Percentiles rank a stretch among this genome's conserved stretches.
Evolutionary conservation across 1,139 yeast genomes (phyloP).

Genomic region (Yamadazyma mexicana): DNA sequence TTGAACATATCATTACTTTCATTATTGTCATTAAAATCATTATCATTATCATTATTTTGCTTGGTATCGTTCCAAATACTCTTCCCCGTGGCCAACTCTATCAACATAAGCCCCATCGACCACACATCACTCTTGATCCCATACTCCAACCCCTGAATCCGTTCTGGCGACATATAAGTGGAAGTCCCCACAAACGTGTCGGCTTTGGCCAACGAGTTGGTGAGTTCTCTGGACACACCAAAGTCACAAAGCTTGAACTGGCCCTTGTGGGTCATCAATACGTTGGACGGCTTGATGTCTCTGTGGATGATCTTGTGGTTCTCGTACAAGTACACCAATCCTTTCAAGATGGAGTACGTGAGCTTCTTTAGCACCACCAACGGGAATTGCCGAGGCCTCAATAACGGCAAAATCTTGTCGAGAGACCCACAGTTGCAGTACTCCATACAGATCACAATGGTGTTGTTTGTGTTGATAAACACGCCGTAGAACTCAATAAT

Average conservation of each 20-base stretch:
- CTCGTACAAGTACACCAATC: slow-evolving; percentile 76
- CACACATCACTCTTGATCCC: slow-evolving; percentile 94
- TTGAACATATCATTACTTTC: slow-evolving; percentile 6
- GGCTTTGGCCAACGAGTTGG: slow-evolving; percentile 80
- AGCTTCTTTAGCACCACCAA: slow-evolving; percentile 71
- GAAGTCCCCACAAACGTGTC: slow-evolving; percentile 98
- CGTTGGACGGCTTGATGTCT: slow-evolving; percentile 78
- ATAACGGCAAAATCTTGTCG: slow-evolving; percentile 70
- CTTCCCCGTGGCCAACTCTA: slow-evolving; percentile 83
- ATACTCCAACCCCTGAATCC: slow-evolving; percentile 92
- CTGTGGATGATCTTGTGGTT: slow-evolving; percentile 88
- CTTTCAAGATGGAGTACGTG: slow-evolving; percentile 74
- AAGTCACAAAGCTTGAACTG: slow-evolving; percentile 86
- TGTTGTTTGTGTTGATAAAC: slow-evolving; percentile 61
- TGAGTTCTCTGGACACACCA: slow-evolving; percentile 89
- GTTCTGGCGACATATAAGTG: slow-evolving; percentile 96
- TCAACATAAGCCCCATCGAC: slow-evolving; percentile 89
- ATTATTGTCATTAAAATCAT: slow-evolving; percentile 1
- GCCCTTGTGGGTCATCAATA: slow-evolving; percentile 75
- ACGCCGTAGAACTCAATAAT: slow-evolving; percentile 93
- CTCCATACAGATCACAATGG: slow-evolving; percentile 88
- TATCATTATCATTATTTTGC: slow-evolving; percentile 13
- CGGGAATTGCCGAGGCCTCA: slow-evolving; percentile 43
- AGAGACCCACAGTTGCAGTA: slow-evolving; percentile 93
- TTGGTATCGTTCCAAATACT: slow-evolving; percentile 43